These are phyloP conservation scores for Entomortierella beljakovae DNA, from an alignment of 192 early-diverging fungal species.

Conservation along the genomic window DNA sequence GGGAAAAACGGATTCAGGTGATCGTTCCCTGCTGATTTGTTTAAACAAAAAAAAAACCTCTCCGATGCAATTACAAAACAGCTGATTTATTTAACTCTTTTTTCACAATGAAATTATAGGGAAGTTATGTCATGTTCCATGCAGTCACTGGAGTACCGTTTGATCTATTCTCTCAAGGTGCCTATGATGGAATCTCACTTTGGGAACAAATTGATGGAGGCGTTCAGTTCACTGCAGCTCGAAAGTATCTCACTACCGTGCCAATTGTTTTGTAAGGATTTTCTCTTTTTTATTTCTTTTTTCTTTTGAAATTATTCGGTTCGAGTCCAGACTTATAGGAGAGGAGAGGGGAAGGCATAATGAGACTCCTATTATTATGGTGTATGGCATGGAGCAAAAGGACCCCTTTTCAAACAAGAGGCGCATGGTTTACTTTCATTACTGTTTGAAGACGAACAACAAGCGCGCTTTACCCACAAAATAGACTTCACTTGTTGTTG, in stretches of 20 bases:
- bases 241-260: constrained; percentile 94
- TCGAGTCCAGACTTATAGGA: background rate
- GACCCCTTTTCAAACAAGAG: too few relatives aligned
- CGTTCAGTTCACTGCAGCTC: constrained; percentile 95
- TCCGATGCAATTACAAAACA: background rate
- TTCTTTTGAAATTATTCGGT: background rate
- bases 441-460: too few relatives aligned
- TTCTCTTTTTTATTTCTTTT: background rate
- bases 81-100: background rate
- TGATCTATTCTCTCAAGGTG: constrained; percentile 87
- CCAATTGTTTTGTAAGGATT: constrained; percentile 91
- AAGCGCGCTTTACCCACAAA: too few relatives aligned
- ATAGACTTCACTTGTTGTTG: too few relatives aligned
- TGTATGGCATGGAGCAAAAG: too few relatives aligned
- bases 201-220: constrained; percentile 99
- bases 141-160: constrained; percentile 96
- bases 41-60: background rate
- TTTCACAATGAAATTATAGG: constrained; percentile 57
- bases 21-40: background rate
- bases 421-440: too few relatives aligned
- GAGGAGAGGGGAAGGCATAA: too few relatives aligned
- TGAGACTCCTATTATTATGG: too few relatives aligned
- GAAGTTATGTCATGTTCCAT: constrained; percentile 97
- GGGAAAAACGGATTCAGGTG: too few relatives aligned
- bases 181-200: constrained; percentile 91